These are phyloP conservation scores for Eucalyptus melliodora DNA, from an alignment of 345 rosid species.

Conservation along the genomic window DNA sequence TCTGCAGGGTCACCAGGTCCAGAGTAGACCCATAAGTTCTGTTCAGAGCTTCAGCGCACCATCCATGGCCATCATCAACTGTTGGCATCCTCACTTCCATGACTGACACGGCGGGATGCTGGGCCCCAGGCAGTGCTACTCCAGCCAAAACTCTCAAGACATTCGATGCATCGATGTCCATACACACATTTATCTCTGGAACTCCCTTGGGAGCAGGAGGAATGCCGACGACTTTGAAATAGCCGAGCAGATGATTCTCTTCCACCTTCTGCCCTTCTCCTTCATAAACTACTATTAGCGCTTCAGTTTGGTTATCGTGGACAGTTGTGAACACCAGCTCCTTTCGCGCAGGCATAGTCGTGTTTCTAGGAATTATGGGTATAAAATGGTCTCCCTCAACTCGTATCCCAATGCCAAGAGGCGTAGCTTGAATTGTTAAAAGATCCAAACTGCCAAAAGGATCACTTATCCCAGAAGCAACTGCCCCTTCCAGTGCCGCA, in stretches of 20 bases:
- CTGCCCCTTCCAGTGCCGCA: constrained; percentile 87
- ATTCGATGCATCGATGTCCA: constrained; percentile 78
- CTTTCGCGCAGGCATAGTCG: constrained; percentile 69
- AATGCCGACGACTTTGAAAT: constrained; percentile 69
- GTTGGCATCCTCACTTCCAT: constrained; percentile 91
- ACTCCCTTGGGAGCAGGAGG: constrained; percentile 62
- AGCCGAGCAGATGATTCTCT: constrained; percentile 74
- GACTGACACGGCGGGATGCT: constrained; percentile 47
- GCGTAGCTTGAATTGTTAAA: constrained; percentile 68
- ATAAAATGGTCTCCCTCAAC: constrained; percentile 45
- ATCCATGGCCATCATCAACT: constrained; percentile 81
- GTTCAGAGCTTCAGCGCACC: constrained; percentile 64
- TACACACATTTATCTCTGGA: constrained; percentile 78
- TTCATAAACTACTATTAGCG: constrained; percentile 61
- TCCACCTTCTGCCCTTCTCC: constrained; percentile 63
- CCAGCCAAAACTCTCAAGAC: constrained; percentile 58
- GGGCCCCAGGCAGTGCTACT: constrained; percentile 45
- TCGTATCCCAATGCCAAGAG: constrained; percentile 57
- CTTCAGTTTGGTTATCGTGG: constrained; percentile 60
- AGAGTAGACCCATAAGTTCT: constrained; percentile 42
- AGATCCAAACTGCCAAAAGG: constrained; percentile 80
- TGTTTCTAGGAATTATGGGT: constrained; percentile 56
- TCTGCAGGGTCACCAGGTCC: constrained; percentile 50
- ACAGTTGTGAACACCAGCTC: constrained; percentile 62
- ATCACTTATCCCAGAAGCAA: constrained; percentile 71